Conservation (phyloP, 805 yeast genomes). For the Suhomyces sp. region DNA sequence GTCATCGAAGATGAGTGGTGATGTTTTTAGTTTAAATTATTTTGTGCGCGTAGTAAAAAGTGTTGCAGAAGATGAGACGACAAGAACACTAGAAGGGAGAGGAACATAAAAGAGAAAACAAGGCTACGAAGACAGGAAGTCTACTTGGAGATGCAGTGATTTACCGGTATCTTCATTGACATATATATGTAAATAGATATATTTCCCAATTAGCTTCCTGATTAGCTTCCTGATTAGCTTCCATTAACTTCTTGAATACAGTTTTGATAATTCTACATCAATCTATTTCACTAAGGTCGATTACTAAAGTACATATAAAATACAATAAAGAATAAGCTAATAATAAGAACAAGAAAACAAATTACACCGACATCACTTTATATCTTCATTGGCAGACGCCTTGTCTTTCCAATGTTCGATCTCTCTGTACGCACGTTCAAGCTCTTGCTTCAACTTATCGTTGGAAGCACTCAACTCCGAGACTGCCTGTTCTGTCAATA, state of each 20-base stretch:
- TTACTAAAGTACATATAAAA: slow-evolving; percentile 7
- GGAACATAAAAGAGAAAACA: not conserved
- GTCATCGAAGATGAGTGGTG: not conserved
- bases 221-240: not conserved
- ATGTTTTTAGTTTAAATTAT: not conserved
- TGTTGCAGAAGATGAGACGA: not conserved
- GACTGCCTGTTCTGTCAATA: slow-evolving; percentile 87
- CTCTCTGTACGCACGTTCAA: slow-evolving; percentile 90
- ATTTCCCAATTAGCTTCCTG: too few relatives aligned
- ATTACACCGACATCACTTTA: slow-evolving; percentile 4
- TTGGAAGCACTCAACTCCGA: slow-evolving; percentile 80
- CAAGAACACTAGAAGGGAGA: not conserved
- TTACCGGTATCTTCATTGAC: too few relatives aligned
- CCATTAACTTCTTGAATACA: too few relatives aligned
- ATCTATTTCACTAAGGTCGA: slow-evolving; percentile 1
- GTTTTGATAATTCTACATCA: not conserved
- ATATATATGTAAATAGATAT: too few relatives aligned
- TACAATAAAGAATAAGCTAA: slow-evolving; percentile 2
- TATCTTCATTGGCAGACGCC: slow-evolving; percentile 19
- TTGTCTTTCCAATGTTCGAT: slow-evolving; percentile 73
- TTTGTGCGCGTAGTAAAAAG: not conserved
- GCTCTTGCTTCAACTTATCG: slow-evolving; percentile 82
- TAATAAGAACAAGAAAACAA: slow-evolving; percentile 1
- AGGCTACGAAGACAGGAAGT: too few relatives aligned
- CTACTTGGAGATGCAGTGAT: too few relatives aligned